Evolutionary conservation across 192 early-diverging fungal species (phyloP).

Genomic region (Backusella psychrophila): DNA sequence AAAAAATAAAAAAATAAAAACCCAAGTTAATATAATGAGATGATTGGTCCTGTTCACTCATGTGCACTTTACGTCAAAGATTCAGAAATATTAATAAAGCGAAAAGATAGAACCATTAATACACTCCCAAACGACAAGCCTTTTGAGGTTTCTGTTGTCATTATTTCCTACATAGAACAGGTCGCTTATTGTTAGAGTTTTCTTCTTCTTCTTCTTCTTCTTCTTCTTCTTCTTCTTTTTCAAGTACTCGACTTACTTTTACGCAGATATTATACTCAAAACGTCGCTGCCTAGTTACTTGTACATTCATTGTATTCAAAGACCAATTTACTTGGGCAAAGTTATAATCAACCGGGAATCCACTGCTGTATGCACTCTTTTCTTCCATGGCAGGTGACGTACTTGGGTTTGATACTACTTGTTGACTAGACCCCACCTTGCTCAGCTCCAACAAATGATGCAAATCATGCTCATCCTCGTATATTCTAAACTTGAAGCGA

Average conservation of each 20-base stretch:
- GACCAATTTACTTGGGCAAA: constrained; percentile 11
- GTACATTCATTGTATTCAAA: constrained; percentile 29
- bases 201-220: background rate
- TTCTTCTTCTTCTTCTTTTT: background rate
- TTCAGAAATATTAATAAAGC: constrained; percentile 26
- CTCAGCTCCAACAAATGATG: background rate
- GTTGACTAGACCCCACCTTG: background rate
- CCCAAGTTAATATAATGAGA: no score
- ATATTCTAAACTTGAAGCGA: constrained; percentile 26
- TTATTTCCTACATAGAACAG: constrained; percentile 19
- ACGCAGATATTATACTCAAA: constrained; percentile 44
- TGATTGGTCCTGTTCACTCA: no score
- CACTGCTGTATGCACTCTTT: background rate
- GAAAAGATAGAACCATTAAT: constrained; percentile 17
- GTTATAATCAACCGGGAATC: background rate
- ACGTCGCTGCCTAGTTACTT: constrained; percentile 26
- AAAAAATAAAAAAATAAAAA: no score
- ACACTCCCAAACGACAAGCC: constrained; percentile 30
- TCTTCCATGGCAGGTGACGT: background rate
- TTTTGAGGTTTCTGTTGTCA: constrained; percentile 24
- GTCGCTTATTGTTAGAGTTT: background rate
- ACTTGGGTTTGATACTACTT: background rate
- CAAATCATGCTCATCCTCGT: constrained; percentile 9
- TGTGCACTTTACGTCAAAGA: constrained; percentile 24
- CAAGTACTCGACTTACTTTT: constrained; percentile 16